Evolutionary conservation across 2,329 filamentous ascomycete species (phyloP), one percentile per base, ranked within the genome.

Genomic region (Bisporella sp.): DNA sequence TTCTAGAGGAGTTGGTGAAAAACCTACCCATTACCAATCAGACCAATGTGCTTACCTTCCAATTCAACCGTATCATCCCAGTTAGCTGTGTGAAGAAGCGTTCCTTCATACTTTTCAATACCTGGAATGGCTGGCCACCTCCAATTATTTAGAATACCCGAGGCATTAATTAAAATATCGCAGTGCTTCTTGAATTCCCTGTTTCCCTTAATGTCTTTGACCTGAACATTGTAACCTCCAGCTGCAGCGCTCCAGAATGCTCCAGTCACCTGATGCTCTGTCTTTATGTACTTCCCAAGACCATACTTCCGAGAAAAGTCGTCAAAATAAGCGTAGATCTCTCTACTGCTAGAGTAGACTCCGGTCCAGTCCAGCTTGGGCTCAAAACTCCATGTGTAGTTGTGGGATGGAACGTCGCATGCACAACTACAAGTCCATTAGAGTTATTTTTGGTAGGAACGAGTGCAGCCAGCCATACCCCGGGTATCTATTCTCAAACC

Each of bases 301-400:
- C 71, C 64, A 58, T 75, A 75, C 53, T 79, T 76, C 52, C 74
- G 67, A 2, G 77, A 76, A 5, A 79, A 68, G 1, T 64, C 62
- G 42, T 73, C 69, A 3, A 82, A 68, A 55, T 82, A 81, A 13
- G 66, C 64, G 66, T 73, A 67, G 28, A 82, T 78, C 59, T 82
- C 78, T 58, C 79, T 75, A 57, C 81, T 77, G 0, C 74, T 73
- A 0, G 79, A 74, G 57, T 80, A 82, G 47, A 77, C 70, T 32
- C 77, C 64, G 1, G 75, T 73, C 79, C 79, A 82, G 53, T 75
- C 69, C 1, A 73, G 65, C 44, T 80, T 81, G 48, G 78, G 76
- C 43, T 77, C 78, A 55, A 81, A 82, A 11, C 73, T 78, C 61
- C 72, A 81, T 42, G 71, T 76, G 64, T 82, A 82, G 2, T 77